phyloP scores from a whole-genome alignment of 257 asterid species.

The Capsicum chinense region DNA sequence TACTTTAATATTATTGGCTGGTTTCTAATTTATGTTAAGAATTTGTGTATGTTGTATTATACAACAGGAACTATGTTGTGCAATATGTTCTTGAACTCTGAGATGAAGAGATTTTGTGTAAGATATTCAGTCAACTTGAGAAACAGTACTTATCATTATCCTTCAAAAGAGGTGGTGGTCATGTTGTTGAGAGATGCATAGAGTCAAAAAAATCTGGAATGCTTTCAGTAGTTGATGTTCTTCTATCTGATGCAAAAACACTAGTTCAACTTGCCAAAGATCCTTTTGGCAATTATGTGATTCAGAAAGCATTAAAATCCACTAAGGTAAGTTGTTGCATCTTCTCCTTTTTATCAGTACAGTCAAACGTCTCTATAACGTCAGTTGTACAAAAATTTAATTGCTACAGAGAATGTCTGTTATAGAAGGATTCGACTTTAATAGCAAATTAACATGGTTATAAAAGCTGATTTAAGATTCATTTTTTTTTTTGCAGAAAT shows the following conservation, averaged over 20 bases:
- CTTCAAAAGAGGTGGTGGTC: slow-evolving; percentile 14
- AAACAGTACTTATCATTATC: background rate
- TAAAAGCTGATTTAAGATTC: background rate
- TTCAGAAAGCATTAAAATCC: slow-evolving; percentile 26
- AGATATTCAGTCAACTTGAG: background rate
- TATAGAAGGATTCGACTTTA: background rate
- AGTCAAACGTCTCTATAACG: background rate
- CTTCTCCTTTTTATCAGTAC: too few species aligned
- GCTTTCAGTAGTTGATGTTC: slow-evolving; percentile 8
- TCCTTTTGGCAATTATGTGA: background rate
- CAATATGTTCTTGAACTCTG: too few species aligned
- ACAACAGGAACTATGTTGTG: too few species aligned
- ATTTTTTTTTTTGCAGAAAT: background rate
- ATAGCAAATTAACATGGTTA: background rate
- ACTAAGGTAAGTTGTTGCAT: slow-evolving; percentile 18
- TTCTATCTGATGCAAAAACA: background rate
- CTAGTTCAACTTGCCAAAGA: slow-evolving; percentile 1
- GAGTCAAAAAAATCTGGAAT: background rate
- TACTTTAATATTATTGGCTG: too few species aligned
- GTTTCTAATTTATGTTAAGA: too few species aligned
- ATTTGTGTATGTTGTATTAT: too few species aligned
- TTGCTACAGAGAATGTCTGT: background rate
- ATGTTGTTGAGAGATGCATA: slow-evolving; percentile 26
- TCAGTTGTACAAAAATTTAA: background rate
- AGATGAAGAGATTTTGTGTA: too few species aligned